These are phyloP conservation scores for Borovskyia barvae DNA, from an alignment of 208 protist genomes.

Conservation along the genomic window DNA sequence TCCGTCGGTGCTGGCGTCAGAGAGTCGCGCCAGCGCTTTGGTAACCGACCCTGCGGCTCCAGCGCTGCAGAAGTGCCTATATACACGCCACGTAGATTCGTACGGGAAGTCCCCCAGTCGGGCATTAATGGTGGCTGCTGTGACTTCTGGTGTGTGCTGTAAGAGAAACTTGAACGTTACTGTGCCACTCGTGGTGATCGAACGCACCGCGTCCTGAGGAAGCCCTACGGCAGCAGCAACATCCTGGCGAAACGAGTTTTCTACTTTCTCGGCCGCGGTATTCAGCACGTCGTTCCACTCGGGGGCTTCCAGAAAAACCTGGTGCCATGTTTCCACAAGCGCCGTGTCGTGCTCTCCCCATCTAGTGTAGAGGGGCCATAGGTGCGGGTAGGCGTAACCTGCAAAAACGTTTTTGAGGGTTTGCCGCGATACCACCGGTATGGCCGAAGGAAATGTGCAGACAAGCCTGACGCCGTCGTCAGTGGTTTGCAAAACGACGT, in stretches of 20 bases:
- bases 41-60: too few species aligned
- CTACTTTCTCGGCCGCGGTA: constrained; percentile 13
- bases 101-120: constrained; percentile 3
- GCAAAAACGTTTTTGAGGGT: constrained; percentile 16
- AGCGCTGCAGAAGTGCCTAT: too few species aligned
- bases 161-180: constrained; percentile 29
- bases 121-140: background rate
- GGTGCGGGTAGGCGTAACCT: constrained; percentile 16
- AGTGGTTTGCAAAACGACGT: background rate
- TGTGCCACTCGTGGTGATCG: constrained; percentile 17
- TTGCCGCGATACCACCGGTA: background rate
- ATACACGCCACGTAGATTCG: constrained; percentile 8
- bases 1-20: background rate
- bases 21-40: background rate
- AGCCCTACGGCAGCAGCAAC: constrained; percentile 18
- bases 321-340: constrained; percentile 30
- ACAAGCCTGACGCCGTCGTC: constrained; percentile 12
- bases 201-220: background rate
- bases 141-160: constrained; percentile 3
- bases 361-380: constrained; percentile 23
- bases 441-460: constrained; percentile 10
- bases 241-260: constrained; percentile 35
- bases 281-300: constrained; percentile 31
- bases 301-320: constrained; percentile 28
- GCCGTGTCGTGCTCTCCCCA: background rate